Percentiles rank a stretch among this genome's conserved stretches.
phyloP scores from a whole-genome alignment of 352 stramenopile genomes.

The Pythium plurisporium region DNA sequence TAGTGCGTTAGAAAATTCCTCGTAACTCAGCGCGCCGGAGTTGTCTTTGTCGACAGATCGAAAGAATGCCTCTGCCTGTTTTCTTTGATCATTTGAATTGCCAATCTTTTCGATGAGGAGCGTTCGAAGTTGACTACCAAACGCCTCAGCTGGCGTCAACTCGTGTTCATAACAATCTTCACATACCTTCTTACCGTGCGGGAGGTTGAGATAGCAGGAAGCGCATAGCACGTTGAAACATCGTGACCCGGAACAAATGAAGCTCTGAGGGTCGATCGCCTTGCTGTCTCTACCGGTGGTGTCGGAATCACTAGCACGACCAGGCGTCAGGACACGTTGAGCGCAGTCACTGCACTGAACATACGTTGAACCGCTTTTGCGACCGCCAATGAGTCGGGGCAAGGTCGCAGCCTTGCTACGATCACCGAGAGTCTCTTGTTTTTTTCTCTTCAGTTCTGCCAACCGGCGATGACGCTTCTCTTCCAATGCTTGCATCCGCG shows the following conservation, averaged over 20 bases:
- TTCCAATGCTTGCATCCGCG: conserved; percentile 55
- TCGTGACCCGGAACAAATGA: conserved; percentile 45
- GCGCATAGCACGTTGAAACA: conserved; percentile 64
- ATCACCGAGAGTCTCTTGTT: conserved; percentile 59
- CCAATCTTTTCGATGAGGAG: conserved; percentile 68
- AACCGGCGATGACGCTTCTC: conserved; percentile 48
- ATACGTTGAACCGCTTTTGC: conserved; percentile 54
- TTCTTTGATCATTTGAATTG: conserved; percentile 27
- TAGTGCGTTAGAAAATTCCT: conserved; percentile 61
- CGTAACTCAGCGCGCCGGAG: conserved; percentile 47
- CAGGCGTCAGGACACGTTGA: conserved; percentile 29
- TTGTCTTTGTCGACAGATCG: conserved; percentile 49
- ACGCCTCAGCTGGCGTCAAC: conserved; percentile 31
- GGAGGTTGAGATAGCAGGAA: conserved; percentile 42
- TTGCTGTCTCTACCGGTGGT: background rate
- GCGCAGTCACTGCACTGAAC: conserved; percentile 60
- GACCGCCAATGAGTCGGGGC: conserved; percentile 67
- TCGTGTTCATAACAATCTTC: conserved; percentile 79
- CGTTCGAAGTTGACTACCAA: conserved; percentile 57
- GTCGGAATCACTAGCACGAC: conserved; percentile 17
- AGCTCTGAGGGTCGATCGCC: background rate
- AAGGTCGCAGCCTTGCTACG: conserved; percentile 40
- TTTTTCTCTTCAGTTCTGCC: conserved; percentile 39
- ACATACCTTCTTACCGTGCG: conserved; percentile 48
- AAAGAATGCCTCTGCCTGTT: conserved; percentile 47